These are phyloP conservation scores for Fragaria nilgerrensis DNA, from an alignment of 306 rosid species.

Conservation along the genomic window DNA sequence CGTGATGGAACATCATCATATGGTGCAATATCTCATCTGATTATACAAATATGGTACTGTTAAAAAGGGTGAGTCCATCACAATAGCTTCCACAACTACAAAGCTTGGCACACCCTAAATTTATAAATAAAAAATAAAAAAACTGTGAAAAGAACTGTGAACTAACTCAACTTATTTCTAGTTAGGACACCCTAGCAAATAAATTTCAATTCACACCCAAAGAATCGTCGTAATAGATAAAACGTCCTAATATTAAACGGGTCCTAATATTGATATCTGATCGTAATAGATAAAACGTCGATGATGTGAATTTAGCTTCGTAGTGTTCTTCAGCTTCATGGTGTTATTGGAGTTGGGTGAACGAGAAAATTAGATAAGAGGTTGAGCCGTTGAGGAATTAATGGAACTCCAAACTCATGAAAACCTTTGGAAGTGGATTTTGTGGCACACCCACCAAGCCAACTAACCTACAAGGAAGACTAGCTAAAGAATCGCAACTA, in stretches of 20 bases:
- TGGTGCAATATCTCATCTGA: neutral
- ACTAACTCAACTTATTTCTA: neutral
- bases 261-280: too few relatives aligned
- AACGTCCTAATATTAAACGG: too few relatives aligned
- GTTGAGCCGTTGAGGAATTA: neutral
- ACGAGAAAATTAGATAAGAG: neutral
- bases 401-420: conserved; percentile 13
- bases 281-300: neutral
- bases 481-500: neutral
- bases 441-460: conserved; percentile 20
- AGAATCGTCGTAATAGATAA: neutral
- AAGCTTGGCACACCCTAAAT: too few relatives aligned
- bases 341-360: conserved; percentile 8
- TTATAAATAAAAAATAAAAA: too few relatives aligned
- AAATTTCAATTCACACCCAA: neutral
- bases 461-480: conserved; percentile 1
- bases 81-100: too few relatives aligned
- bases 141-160: neutral
- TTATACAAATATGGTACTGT: too few relatives aligned
- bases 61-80: too few relatives aligned
- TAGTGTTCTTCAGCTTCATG: neutral
- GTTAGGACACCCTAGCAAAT: neutral
- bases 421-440: conserved; percentile 15
- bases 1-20: conserved; percentile 12
- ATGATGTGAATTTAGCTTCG: neutral